Percentiles rank a stretch among this genome's conserved stretches.
These are phyloP conservation scores for Agapanthus africanus DNA, from an alignment of 106 monocot genomes.

Conservation along the genomic window DNA sequence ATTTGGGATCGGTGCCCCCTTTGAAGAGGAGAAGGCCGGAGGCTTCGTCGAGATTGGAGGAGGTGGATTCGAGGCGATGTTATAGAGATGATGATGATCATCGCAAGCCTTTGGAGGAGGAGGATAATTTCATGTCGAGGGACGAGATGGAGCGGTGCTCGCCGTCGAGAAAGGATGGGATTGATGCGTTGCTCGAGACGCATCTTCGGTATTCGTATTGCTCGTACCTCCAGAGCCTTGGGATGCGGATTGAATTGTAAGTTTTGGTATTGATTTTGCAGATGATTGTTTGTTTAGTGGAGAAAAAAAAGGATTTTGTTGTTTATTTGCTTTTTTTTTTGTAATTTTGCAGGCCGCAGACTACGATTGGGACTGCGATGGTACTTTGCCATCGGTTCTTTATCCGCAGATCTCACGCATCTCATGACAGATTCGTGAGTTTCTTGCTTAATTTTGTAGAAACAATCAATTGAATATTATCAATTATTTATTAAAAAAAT, in stretches of 20 bases:
- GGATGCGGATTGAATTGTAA: slow-evolving; percentile 66
- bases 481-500: too few relatives aligned
- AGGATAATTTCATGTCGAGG: slow-evolving; percentile 40
- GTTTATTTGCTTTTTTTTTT: not conserved
- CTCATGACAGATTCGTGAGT: slow-evolving; percentile 93
- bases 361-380: slow-evolving; percentile 69
- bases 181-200: slow-evolving; percentile 51
- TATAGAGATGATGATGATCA: not conserved
- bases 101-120: not conserved
- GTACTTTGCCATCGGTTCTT: slow-evolving; percentile 93
- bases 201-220: slow-evolving; percentile 75
- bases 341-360: slow-evolving; percentile 67
- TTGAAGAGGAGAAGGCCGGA: slow-evolving; percentile 17
- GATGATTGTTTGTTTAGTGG: not conserved
- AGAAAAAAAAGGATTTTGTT: not conserved
- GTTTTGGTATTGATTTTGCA: slow-evolving; percentile 1
- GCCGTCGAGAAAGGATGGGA: slow-evolving; percentile 88
- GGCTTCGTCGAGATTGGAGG: not conserved
- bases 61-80: not conserved
- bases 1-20: slow-evolving; percentile 8
- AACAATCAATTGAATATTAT: not conserved
- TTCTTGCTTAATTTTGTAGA: not conserved
- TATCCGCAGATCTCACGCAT: slow-evolving; percentile 84
- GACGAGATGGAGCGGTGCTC: slow-evolving; percentile 88
- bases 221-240: slow-evolving; percentile 62